phyloP scores from a whole-genome alignment of 2,329 filamentous ascomycete species.

The Byssochlamys sp. region DNA sequence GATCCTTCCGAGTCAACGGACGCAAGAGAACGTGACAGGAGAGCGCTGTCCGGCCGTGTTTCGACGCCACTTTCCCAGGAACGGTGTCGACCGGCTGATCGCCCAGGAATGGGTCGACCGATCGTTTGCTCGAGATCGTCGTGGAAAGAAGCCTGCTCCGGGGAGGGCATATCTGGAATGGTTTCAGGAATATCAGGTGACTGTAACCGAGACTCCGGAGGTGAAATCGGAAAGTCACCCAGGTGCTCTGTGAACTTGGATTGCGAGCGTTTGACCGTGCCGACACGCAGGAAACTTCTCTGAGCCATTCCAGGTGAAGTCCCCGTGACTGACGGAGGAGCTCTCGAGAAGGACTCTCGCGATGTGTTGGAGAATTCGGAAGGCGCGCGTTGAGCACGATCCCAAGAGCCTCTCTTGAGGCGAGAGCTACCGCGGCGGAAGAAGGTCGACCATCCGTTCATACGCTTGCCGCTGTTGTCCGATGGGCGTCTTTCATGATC shows the following conservation, averaged over 20 bases:
- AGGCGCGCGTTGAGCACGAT: conserved; percentile 42
- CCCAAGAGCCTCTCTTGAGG: conserved; percentile 46
- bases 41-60: conserved; percentile 29
- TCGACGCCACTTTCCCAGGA: neutral
- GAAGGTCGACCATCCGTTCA: conserved; percentile 58
- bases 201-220: conserved; percentile 69
- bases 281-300: conserved; percentile 39
- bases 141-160: neutral
- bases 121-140: neutral
- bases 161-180: conserved; percentile 10
- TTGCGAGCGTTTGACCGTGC: conserved; percentile 65
- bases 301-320: conserved; percentile 27
- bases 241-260: conserved; percentile 90
- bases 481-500: conserved; percentile 47
- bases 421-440: conserved; percentile 57
- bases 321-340: conserved; percentile 41
- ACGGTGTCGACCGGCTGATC: neutral
- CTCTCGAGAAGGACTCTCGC: conserved; percentile 67
- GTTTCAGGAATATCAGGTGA: conserved; percentile 57
- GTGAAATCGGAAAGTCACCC: conserved; percentile 76
- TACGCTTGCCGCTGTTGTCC: conserved; percentile 40
- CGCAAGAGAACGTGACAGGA: conserved; percentile 71
- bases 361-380: conserved; percentile 90
- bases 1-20: conserved; percentile 93
- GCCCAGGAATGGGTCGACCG: conserved; percentile 1